Percentiles rank a stretch among this genome's conserved stretches.
Evolutionary conservation across 495 filamentous ascomycete species (phyloP).

Genomic region (Peziza echinospora): DNA sequence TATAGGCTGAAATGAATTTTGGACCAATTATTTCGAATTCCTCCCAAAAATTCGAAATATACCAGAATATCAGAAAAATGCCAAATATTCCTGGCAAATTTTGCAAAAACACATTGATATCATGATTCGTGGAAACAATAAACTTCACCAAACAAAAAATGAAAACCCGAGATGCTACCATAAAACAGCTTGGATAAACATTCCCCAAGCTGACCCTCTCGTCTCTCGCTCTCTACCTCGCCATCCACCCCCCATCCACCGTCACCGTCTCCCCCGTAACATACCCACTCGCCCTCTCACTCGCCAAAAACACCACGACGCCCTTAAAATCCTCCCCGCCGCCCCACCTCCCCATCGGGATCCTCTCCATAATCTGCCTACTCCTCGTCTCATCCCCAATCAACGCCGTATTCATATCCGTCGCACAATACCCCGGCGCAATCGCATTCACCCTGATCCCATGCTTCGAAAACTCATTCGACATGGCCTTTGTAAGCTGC

Average conservation of each 20-base stretch:
- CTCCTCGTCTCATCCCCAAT: conserved; percentile 47
- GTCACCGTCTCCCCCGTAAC: conserved; percentile 61
- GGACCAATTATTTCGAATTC: no score
- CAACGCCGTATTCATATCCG: conserved; percentile 78
- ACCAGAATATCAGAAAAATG: no score
- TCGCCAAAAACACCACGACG: conserved; percentile 54
- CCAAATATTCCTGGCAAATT: no score
- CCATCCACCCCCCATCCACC: conserved; percentile 92
- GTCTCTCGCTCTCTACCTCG: conserved; percentile 33
- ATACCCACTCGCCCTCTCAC: conserved; percentile 46
- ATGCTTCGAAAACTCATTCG: conserved; percentile 64
- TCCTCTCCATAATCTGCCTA: conserved; percentile 54
- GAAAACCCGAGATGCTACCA: no score
- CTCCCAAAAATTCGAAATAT: no score
- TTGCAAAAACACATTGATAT: no score
- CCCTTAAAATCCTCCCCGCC: conserved; percentile 79
- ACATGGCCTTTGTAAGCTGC: conserved; percentile 69
- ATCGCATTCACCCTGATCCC: conserved; percentile 68
- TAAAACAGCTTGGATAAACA: no score
- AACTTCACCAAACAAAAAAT: no score
- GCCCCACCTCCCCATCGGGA: conserved; percentile 76
- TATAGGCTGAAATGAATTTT: no score
- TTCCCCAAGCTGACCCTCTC: no score
- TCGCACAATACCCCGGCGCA: conserved; percentile 64
- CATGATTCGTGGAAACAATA: no score